Evolutionary conservation across 441 rosid species (phyloP), one percentile per base, ranked within the genome.

Genomic region (Kokia cookei): DNA sequence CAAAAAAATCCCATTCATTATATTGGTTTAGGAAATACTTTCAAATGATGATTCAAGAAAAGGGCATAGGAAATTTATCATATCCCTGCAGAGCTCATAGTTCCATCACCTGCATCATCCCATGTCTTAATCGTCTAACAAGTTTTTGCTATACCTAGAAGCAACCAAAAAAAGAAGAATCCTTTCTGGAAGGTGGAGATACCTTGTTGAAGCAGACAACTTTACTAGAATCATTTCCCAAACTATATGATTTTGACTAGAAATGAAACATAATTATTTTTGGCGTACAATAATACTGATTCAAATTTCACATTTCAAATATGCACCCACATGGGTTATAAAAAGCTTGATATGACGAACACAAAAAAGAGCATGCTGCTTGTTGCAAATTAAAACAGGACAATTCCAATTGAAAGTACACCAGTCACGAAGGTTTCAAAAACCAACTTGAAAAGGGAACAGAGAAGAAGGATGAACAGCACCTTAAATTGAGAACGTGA

Each of bases 401-500:
- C 42, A 35, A 12, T 69, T 69, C 29, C 17, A 0, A 53, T 48
- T 14, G 32, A 47, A 48, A 50, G 45, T 37, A 62, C 47, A 72
- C 47, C 65, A 43, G n/a, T 47, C 47, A 35, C 5, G 63, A 48
- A 17, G 53, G 58, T 13, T 62, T 62, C 22, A 50, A 19, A 62
- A 11, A 62, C 48, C 13, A 32, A 24, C 35, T 50, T 48, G 60
- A 50, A 32, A 73, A 60, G 50, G 17, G n/a, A 73, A 60, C 2
- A 29, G 5, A 12, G 7, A 43, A 24, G 13, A 15, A 15, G 50
- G 73, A 54, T 65, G 54, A 73, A 81, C 47, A 53, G 61, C 76
- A 93, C 99, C 98, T 91, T 91, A 84, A 96, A 90, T 72, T 91
- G 89, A 43, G 87, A 83, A 24, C 87, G 93, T 27, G 98, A 93